phyloP scores from a whole-genome alignment of 2,329 filamentous ascomycete species.

The Xylariales sp. region DNA sequence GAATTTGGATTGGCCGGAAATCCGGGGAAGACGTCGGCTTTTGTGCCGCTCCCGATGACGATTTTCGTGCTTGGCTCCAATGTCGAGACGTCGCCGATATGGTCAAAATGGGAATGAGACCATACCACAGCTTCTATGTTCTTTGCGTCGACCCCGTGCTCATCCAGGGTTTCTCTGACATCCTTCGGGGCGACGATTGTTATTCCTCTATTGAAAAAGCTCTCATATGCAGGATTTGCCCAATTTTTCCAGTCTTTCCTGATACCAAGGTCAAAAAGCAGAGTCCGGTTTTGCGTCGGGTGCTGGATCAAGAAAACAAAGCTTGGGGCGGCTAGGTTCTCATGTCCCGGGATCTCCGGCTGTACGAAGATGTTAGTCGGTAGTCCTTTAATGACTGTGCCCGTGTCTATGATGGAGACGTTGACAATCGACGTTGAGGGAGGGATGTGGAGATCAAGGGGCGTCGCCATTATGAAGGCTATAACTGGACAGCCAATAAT shows the following conservation, averaged over 20 bases:
- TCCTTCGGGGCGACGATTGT: slow-evolving; percentile 26
- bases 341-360: slow-evolving; percentile 48
- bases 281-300: slow-evolving; percentile 42
- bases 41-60: slow-evolving; percentile 40
- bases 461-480: slow-evolving; percentile 34
- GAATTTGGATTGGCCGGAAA: slow-evolving; percentile 37
- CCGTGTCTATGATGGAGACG: slow-evolving; percentile 51
- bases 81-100: slow-evolving; percentile 40
- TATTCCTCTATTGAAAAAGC: background rate
- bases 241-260: slow-evolving; percentile 39
- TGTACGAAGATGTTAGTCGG: slow-evolving; percentile 41
- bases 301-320: slow-evolving; percentile 44
- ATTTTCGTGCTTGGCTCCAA: slow-evolving; percentile 41
- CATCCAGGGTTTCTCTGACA: slow-evolving; percentile 42
- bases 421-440: slow-evolving; percentile 48
- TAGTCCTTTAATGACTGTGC: slow-evolving; percentile 42
- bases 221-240: slow-evolving; percentile 23
- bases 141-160: slow-evolving; percentile 40
- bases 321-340: slow-evolving; percentile 43
- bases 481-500: too few species aligned
- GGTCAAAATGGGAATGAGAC: slow-evolving; percentile 45
- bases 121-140: slow-evolving; percentile 43
- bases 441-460: slow-evolving; percentile 50
- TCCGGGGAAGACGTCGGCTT: slow-evolving; percentile 38
- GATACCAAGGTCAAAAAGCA: slow-evolving; percentile 45